Evolutionary conservation across 192 early-diverging fungal species (phyloP), one percentile per base, ranked within the genome.

Genomic region (Coemansia sp.): DNA sequence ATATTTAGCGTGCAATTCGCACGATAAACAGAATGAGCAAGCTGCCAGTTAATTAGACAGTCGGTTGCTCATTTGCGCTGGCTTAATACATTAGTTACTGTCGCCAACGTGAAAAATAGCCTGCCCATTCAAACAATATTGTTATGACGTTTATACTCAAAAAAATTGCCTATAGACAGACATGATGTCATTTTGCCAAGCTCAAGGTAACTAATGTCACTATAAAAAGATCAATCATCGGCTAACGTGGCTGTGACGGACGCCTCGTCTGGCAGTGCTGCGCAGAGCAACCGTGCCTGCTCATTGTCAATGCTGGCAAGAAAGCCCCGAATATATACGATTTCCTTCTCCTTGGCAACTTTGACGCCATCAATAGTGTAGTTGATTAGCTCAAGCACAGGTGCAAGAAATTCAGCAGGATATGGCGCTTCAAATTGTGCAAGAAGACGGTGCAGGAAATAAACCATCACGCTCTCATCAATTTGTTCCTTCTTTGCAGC

Each of bases 391-490:
- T 51, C 43, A 15, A 73, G 27, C 64, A 79, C 69, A 10, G 71
- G 75, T 23, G 11, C 21, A 43, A 43, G 56, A 37, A 77, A 77
- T 17, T 62, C 54, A 1, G 67, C 55, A 2, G 75, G 57, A 45
- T 72, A 77, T 12, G 75, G 76, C 15, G 65, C 56, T 24, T 76
- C 68, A 27, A 74, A 68, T 48, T 78, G 75, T 19, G 35, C 55
- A 15, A 79, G 38, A 1, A 60, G 58, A 25, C 71, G 66, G 53
- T 67, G 51, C 50, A 91, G 80, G 82, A 89, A 89, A 73, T 90
- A 87, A 22, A 86, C 82, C 41, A 84, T 75, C 37, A 89, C 70
- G 47, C 85, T 89, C 73, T 92, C 87, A 51, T 92, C 89, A 25
- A 89, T 72, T 19, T 76, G 71, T n/a, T 80, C 79, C 1, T 69